A percentile compares a stretch with the other conserved stretches of the same genome.
Evolutionary conservation across 1,284 basidiomycete genomes (phyloP).

Genomic region (Tremellales sp.): DNA sequence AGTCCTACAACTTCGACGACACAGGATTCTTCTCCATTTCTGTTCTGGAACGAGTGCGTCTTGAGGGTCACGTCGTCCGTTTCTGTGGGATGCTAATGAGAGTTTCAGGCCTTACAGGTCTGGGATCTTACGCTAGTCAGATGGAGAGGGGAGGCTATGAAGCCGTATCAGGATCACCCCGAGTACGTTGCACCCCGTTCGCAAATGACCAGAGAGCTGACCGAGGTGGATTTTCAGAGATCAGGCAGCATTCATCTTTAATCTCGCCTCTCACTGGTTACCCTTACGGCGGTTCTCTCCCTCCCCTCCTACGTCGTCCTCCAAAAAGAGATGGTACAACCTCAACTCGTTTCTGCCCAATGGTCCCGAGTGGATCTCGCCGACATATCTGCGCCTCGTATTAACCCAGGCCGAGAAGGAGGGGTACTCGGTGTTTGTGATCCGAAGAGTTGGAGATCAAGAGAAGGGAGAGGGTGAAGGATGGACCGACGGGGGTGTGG

Average conservation of each 20-base stretch:
- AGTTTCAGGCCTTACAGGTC: slow-evolving; percentile 63
- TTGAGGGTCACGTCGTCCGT: background rate
- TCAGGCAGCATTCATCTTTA: slow-evolving; percentile 83
- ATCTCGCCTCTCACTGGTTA: slow-evolving; percentile 84
- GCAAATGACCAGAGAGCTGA: too few relatives aligned
- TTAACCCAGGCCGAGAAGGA: slow-evolving; percentile 81
- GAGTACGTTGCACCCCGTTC: slow-evolving; percentile 56
- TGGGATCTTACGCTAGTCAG: slow-evolving; percentile 75
- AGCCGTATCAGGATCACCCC: slow-evolving; percentile 66
- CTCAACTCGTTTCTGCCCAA: slow-evolving; percentile 69
- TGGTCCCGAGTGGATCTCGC: slow-evolving; percentile 74
- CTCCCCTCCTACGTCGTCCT: slow-evolving; percentile 19
- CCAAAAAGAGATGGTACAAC: slow-evolving; percentile 75
- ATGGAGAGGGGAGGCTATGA: slow-evolving; percentile 82
- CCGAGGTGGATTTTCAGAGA: too few relatives aligned
- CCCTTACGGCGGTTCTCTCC: slow-evolving; percentile 69
- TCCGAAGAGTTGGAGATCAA: slow-evolving; percentile 48
- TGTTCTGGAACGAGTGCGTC: slow-evolving; percentile 29
- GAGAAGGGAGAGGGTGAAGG: slow-evolving; percentile 32
- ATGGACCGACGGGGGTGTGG: slow-evolving; percentile 43
- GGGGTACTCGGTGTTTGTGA: slow-evolving; percentile 85
- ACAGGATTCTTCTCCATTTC: slow-evolving; percentile 79
- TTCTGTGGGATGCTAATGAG: background rate
- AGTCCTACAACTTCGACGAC: slow-evolving; percentile 82
- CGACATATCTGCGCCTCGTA: slow-evolving; percentile 77